Evolutionary conservation across 2,329 filamentous ascomycete species (phyloP), one percentile per base, ranked within the genome.

Genomic region (Botryotinia calthae): DNA sequence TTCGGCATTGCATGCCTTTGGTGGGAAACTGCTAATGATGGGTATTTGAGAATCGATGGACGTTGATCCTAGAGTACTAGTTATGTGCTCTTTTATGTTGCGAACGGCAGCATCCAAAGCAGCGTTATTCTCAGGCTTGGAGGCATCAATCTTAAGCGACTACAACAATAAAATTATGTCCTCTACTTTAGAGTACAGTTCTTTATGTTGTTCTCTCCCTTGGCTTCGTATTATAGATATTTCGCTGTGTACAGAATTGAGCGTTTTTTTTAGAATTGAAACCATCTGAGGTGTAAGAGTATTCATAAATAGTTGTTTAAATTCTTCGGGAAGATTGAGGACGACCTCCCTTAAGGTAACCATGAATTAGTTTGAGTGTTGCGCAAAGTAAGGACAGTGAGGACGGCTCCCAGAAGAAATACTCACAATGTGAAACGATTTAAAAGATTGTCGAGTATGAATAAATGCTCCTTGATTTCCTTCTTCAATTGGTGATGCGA

Each of bases 401-500:
- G 0, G 4, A 51, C 9, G 1, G 2, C 20, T 34, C 9, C 1
- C 3, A 25, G 20, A 22, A 12, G 5, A 25, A 51, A 51, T 4
- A 25, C 22, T n/a, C 12, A 54, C 25, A 54, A 54, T 8, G 48
- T 54, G 16, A 54, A 54, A 0, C 48, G 1, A n/a, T 54, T 16
- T 3, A 54, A n/a, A n/a, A n/a, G 12, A n/a, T 28, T 28, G 16
- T 28, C 31, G 46, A 68, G n/a, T 4, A n/a, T 42, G 1, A n/a
- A 22, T 6, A 14, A 5, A 40, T 40, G 14, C 7, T 42, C 65
- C 22, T 56, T 56, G 4, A 68, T 56, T 34, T 68, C 46, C 37
- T 10, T 37, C 28, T 68, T 42, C 14, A 68, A 4, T 40, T 37
- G 14, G 31, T 42, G 18, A 25, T 40, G 31, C 2, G 54, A 58